phyloP scores from a whole-genome alignment of 2,329 filamentous ascomycete genomes.

The Trichoderma sp. region DNA sequence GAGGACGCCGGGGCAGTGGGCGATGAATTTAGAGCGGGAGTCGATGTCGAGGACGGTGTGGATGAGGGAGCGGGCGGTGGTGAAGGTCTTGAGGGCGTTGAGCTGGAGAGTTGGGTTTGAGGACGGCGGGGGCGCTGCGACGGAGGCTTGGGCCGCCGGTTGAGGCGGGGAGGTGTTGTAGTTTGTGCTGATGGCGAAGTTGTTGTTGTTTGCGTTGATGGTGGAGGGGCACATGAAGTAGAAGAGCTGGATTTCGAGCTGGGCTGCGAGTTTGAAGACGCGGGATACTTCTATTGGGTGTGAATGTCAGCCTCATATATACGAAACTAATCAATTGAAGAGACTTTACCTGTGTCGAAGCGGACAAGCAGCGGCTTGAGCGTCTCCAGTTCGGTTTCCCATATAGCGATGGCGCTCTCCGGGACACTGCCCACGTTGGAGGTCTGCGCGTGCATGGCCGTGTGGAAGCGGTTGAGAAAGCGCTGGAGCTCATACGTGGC shows the following conservation, averaged over 20 bases:
- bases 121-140: not conserved
- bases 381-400: conserved; percentile 58
- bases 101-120: conserved; percentile 41
- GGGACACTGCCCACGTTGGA: conserved; percentile 53
- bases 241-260: conserved; percentile 58
- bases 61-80: conserved; percentile 53
- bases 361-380: conserved; percentile 51
- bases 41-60: conserved; percentile 50
- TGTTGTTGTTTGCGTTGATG: conserved; percentile 11
- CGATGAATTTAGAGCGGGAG: conserved; percentile 45
- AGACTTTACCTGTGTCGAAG: conserved; percentile 49
- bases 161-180: not conserved
- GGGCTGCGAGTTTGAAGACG: conserved; percentile 53
- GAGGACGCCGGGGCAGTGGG: conserved; percentile 55
- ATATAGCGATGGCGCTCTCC: conserved; percentile 50
- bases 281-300: conserved; percentile 48
- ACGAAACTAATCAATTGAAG: too few species aligned
- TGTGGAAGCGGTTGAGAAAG: conserved; percentile 55
- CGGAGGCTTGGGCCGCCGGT: not conserved
- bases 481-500: conserved; percentile 53
- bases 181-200: not conserved
- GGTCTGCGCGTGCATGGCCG: conserved; percentile 52
- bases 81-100: conserved; percentile 52
- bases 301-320: not conserved
- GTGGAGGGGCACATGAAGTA: conserved; percentile 51